A percentile compares a stretch with the other conserved stretches of the same genome.
Evolutionary conservation across 2,329 filamentous ascomycete genomes (phyloP).

Genomic region (Cordyceps tenuipes): DNA sequence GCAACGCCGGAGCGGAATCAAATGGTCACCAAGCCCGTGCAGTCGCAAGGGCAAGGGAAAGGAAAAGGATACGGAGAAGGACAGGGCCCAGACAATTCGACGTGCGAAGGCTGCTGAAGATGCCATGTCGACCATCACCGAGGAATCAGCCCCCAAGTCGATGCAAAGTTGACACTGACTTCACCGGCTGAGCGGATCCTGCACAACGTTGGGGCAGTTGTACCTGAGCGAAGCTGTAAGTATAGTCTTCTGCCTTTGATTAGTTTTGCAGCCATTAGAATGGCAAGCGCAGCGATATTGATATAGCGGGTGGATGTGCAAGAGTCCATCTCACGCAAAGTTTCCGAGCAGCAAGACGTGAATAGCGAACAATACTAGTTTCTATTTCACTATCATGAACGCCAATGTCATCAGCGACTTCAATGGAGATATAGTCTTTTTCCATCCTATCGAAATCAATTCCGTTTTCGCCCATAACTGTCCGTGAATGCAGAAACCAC

Average conservation of each 20-base stretch:
- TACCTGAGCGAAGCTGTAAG: conserved; percentile 9
- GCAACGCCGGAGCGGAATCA: too few relatives aligned
- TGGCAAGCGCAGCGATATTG: background rate
- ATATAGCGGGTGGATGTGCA: background rate
- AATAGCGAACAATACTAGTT: conserved; percentile 29
- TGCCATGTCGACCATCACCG: too few relatives aligned
- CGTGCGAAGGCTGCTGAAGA: too few relatives aligned
- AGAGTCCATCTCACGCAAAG: background rate
- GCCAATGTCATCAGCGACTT: conserved; percentile 37
- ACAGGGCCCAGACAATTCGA: too few relatives aligned
- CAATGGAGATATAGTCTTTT: conserved; percentile 30
- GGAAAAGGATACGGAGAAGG: too few relatives aligned
- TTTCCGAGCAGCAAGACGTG: conserved; percentile 4
- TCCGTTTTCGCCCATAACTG: conserved; percentile 44
- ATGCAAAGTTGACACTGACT: background rate
- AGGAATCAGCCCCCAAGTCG: background rate
- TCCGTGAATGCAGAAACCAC: conserved; percentile 52
- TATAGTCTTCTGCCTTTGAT: conserved; percentile 14
- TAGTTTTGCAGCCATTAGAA: conserved; percentile 12
- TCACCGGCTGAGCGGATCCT: background rate
- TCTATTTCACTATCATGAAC: conserved; percentile 37
- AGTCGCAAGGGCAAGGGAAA: too few relatives aligned
- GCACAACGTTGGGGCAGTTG: background rate
- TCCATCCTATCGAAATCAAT: conserved; percentile 45
- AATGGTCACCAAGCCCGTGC: too few relatives aligned